These are phyloP conservation scores for Exophiala mesophila DNA, from an alignment of 2,329 filamentous ascomycete genomes.

Conservation along the genomic window DNA sequence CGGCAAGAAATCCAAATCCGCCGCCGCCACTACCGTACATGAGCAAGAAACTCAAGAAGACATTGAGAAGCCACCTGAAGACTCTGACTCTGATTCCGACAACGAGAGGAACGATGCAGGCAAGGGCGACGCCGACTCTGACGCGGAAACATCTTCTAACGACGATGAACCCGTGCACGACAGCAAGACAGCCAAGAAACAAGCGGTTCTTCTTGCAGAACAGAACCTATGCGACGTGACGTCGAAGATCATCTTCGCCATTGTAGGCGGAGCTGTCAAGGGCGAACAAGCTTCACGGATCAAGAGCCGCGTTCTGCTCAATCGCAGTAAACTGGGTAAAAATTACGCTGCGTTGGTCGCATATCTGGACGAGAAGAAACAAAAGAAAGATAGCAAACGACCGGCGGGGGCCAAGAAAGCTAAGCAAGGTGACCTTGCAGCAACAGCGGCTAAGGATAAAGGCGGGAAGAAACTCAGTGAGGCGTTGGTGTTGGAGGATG, in stretches of 20 bases:
- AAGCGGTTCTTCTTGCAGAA: constrained; percentile 70
- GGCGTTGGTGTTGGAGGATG: constrained; percentile 23
- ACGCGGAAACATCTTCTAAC: constrained; percentile 45
- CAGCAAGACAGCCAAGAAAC: constrained; percentile 46
- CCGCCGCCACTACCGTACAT: not conserved
- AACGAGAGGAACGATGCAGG: constrained; percentile 63
- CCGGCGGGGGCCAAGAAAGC: constrained; percentile 16
- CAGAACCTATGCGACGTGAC: constrained; percentile 81
- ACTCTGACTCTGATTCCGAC: constrained; percentile 57
- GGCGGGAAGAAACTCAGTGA: constrained; percentile 14
- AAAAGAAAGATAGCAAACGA: constrained; percentile 27
- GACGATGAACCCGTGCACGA: constrained; percentile 20
- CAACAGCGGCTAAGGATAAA: constrained; percentile 9
- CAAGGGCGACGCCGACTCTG: constrained; percentile 78
- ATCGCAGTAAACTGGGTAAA: constrained; percentile 71
- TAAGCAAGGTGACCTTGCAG: constrained; percentile 2
- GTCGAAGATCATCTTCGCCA: constrained; percentile 75
- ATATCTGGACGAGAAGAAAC: constrained; percentile 67
- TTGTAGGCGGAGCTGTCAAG: constrained; percentile 72
- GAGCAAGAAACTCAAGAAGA: constrained; percentile 18
- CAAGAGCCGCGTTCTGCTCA: constrained; percentile 67
- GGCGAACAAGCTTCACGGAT: constrained; percentile 53
- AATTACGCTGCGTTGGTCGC: constrained; percentile 82
- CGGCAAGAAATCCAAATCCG: constrained; percentile 7
- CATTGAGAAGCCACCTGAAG: constrained; percentile 30